Conservation (phyloP, 108 stramenopile species). For the Stephanodiscus triporus region DNA sequence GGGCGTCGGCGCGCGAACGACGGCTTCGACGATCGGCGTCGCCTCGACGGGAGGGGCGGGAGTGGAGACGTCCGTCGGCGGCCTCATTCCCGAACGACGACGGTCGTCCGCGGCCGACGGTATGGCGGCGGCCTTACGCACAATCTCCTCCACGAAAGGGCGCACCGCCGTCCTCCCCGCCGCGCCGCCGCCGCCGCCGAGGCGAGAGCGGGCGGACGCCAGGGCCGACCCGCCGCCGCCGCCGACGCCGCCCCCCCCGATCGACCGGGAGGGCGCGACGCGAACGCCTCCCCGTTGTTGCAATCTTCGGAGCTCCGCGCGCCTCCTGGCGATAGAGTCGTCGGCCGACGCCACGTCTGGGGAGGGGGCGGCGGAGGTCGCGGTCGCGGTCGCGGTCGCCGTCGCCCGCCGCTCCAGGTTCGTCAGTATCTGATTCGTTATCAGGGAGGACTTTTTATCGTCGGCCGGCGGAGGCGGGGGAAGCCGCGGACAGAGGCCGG, state of each 20-base stretch:
- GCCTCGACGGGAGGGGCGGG: not conserved
- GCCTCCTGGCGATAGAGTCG: constrained; percentile 61
- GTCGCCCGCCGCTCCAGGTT: no score
- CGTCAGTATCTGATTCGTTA: no score
- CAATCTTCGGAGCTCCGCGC: constrained; percentile 57
- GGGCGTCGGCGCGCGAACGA: not conserved
- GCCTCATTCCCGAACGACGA: not conserved
- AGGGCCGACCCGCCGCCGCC: not conserved
- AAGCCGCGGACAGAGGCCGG: not conserved
- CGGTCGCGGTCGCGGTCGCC: no score
- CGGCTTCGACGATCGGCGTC: not conserved
- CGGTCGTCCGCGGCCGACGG: not conserved
- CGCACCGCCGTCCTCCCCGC: not conserved
- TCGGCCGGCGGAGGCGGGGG: constrained; percentile 5
- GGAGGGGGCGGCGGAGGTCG: no score
- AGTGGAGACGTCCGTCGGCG: no score
- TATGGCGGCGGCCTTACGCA: not conserved
- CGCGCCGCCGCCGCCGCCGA: not conserved
- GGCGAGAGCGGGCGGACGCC: constrained; percentile 8
- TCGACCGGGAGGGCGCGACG: not conserved
- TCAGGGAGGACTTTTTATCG: no score
- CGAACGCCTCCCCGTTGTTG: constrained; percentile 15
- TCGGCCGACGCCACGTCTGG: not conserved
- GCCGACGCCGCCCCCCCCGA: not conserved
- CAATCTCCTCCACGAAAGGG: not conserved